Evolutionary conservation across 2,329 filamentous ascomycete species (phyloP).

Genomic region (Exophiala viscosa): DNA sequence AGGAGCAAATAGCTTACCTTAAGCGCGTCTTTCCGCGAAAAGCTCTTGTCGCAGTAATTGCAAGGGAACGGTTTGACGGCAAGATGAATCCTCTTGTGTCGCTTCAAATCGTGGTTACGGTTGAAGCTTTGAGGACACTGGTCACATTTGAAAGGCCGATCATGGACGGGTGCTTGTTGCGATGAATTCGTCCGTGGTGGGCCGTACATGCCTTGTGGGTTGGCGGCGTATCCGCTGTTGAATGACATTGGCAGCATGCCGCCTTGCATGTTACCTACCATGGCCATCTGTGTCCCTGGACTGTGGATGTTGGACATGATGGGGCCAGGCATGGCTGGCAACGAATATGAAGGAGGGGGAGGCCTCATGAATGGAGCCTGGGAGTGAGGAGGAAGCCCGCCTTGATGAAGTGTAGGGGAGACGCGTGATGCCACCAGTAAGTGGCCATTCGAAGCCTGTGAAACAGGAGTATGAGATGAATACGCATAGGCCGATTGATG

Average conservation of each 20-base stretch:
- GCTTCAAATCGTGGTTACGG: conserved; percentile 90
- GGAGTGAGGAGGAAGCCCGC: conserved; percentile 14
- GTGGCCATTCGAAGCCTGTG: conserved; percentile 42
- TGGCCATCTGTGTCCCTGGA: conserved; percentile 66
- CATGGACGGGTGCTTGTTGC: conserved; percentile 57
- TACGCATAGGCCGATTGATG: conserved; percentile 49
- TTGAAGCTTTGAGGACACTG: conserved; percentile 92
- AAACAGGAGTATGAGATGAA: conserved; percentile 50
- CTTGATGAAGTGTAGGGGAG: conserved; percentile 53
- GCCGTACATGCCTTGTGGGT: conserved; percentile 58
- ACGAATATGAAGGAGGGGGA: conserved; percentile 51
- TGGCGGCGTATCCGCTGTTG: conserved; percentile 59
- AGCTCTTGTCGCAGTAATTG: conserved; percentile 87
- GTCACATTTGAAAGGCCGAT: conserved; percentile 92
- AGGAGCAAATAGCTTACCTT: conserved; percentile 65
- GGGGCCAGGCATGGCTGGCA: conserved; percentile 61
- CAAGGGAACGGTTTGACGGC: conserved; percentile 96
- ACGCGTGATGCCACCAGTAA: conserved; percentile 44
- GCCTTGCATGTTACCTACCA: conserved; percentile 60
- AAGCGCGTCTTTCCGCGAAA: conserved; percentile 91
- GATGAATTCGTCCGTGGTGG: conserved; percentile 51
- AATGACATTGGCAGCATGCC: conserved; percentile 54
- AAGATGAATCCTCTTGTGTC: conserved; percentile 91
- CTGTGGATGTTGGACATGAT: conserved; percentile 77
- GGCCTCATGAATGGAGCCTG: conserved; percentile 38